A percentile compares a stretch with the other conserved stretches of the same genome.
Conservation (phyloP, 2,329 filamentous ascomycete genomes). For the Sporothrix schenckii region DNA sequence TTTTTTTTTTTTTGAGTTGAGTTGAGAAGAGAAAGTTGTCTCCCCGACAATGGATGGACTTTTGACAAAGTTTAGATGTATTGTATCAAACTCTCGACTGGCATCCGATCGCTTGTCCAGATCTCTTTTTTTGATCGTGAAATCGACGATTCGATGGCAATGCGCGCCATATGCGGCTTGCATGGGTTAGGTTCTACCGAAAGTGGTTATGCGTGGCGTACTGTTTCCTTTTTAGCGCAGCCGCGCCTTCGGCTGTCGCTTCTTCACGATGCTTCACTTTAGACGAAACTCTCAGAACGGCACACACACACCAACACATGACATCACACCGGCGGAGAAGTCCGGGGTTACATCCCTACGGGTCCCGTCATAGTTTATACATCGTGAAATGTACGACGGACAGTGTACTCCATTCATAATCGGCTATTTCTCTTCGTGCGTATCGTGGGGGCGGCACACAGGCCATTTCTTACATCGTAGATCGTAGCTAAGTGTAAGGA, state of each 20-base stretch:
- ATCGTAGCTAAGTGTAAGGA: background rate
- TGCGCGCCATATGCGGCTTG: constrained; percentile 21
- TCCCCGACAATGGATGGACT: background rate
- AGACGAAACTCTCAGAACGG: background rate
- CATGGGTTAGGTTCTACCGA: constrained; percentile 4
- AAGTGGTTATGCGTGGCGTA: background rate
- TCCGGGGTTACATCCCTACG: constrained; percentile 11
- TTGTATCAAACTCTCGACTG: background rate
- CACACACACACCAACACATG: constrained; percentile 9
- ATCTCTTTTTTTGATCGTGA: background rate
- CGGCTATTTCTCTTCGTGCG: background rate
- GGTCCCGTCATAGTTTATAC: background rate
- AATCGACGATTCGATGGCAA: background rate
- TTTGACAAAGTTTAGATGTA: background rate
- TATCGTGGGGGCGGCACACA: constrained; percentile 4
- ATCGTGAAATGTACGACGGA: background rate
- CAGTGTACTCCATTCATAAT: no score
- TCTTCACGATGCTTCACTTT: constrained; percentile 24
- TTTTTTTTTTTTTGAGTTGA: no score
- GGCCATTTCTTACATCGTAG: background rate
- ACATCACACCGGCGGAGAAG: constrained; percentile 16
- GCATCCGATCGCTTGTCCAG: background rate
- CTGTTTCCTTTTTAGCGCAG: background rate
- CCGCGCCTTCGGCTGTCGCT: background rate
- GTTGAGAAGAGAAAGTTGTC: no score